Conservation (phyloP, 2,329 filamentous ascomycete genomes). For the Claviceps digitariae region DNA sequence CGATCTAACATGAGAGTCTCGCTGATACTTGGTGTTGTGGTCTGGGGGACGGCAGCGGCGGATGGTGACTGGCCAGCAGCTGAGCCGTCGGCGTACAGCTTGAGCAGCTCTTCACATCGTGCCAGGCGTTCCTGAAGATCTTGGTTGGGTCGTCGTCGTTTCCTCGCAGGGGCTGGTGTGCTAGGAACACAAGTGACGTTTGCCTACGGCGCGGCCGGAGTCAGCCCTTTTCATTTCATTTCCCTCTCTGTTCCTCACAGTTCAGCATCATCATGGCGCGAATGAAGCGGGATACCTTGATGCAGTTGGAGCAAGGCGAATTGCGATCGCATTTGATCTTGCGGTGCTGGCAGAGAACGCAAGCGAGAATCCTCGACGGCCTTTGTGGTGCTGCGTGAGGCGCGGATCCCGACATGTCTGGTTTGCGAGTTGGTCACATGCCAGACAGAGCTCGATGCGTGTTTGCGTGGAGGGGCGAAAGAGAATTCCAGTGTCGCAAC, state of each 20-base stretch:
- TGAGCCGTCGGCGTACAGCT: constrained; percentile 37
- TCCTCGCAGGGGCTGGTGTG: constrained; percentile 45
- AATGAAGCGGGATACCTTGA: constrained; percentile 32
- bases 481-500: background rate
- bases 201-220: constrained; percentile 26
- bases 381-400: constrained; percentile 20
- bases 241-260: background rate
- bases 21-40: constrained; percentile 1
- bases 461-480: background rate
- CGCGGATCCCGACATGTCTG: constrained; percentile 19
- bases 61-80: constrained; percentile 12
- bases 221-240: background rate
- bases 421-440: constrained; percentile 15
- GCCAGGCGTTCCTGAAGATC: constrained; percentile 47
- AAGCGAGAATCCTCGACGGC: constrained; percentile 34
- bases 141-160: constrained; percentile 45
- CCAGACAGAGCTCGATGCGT: constrained; percentile 8
- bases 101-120: constrained; percentile 43
- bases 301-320: constrained; percentile 45
- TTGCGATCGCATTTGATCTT: constrained; percentile 50
- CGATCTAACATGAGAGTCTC: constrained; percentile 14
- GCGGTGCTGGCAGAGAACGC: constrained; percentile 45
- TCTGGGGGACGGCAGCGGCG: constrained; percentile 1
- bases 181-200: constrained; percentile 47
- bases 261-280: background rate